Percentiles rank a stretch among this genome's conserved stretches.
Evolutionary conservation across 305 asterid species (phyloP).

Genomic region (Rubia balearica): DNA sequence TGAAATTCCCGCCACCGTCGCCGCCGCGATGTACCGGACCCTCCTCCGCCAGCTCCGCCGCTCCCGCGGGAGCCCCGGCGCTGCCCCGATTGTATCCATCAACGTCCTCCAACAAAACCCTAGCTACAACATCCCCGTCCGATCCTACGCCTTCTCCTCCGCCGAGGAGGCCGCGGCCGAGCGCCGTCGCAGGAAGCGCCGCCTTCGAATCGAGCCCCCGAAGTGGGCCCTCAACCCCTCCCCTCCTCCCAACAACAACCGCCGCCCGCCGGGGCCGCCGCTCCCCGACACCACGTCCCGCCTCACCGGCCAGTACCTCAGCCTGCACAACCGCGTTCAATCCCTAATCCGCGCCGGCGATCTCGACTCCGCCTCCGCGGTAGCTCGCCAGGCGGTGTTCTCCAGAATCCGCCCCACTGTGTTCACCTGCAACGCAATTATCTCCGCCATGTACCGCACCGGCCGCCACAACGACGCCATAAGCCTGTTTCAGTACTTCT

Average conservation of each 20-base stretch:
- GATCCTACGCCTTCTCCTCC: constrained; percentile 64
- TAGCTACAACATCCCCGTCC: constrained; percentile 26
- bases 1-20: not conserved
- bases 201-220: constrained; percentile 88
- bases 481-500: constrained; percentile 72
- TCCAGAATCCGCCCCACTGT: constrained; percentile 70
- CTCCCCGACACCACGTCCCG: constrained; percentile 66
- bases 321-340: constrained; percentile 92
- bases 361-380: constrained; percentile 71
- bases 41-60: constrained; percentile 26
- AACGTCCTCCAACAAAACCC: constrained; percentile 26
- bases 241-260: constrained; percentile 27
- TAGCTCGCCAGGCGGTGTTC: constrained; percentile 72
- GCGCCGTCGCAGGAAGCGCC: constrained; percentile 84
- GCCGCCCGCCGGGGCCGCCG: constrained; percentile 34
- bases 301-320: constrained; percentile 70
- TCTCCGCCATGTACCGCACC: constrained; percentile 78
- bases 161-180: constrained; percentile 95
- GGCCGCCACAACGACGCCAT: constrained; percentile 58
- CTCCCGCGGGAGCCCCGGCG: not conserved
- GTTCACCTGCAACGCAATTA: constrained; percentile 92
- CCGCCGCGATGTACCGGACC: constrained; percentile 27
- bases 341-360: constrained; percentile 86
- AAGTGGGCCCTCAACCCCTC: constrained; percentile 66
- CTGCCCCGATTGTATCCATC: constrained; percentile 8